A percentile compares a stretch with the other conserved stretches of the same genome.
phyloP scores from a whole-genome alignment of 345 rosid genomes.

The Brassica rapa region DNA sequence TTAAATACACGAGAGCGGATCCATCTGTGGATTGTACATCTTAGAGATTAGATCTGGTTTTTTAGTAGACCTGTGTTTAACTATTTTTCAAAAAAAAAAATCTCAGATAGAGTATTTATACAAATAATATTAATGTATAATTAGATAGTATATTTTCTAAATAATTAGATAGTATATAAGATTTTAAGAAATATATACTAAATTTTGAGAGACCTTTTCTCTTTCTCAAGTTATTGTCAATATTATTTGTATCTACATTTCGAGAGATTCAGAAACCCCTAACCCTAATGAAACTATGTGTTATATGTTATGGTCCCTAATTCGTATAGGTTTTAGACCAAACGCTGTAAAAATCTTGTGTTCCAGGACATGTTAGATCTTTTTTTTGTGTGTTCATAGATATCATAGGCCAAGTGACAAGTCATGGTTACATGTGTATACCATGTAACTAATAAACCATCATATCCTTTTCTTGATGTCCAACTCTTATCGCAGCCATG shows the following conservation, averaged over 20 bases:
- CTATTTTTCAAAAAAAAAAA: no score
- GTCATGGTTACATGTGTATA: conserved; percentile 3
- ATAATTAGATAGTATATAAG: neutral
- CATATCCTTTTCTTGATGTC: conserved; percentile 13
- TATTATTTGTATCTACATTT: neutral
- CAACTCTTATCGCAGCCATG: neutral
- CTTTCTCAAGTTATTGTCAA: neutral
- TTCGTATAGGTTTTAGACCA: neutral
- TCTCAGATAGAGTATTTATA: neutral
- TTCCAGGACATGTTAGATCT: conserved; percentile 8
- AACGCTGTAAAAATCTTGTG: neutral
- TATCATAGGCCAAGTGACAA: neutral
- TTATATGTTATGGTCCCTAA: conserved; percentile 3
- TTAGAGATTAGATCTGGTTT: no score
- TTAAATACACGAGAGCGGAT: no score
- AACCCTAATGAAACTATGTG: neutral
- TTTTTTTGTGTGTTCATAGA: neutral
- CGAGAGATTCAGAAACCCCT: neutral
- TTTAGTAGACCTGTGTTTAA: no score
- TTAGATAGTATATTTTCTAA: neutral
- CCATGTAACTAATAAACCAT: neutral
- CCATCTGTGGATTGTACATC: no score
- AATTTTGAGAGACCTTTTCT: neutral
- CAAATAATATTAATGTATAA: neutral
- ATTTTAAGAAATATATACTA: neutral